Base-by-base conservation (phyloP, 768 basidiomycete species). In the Lactifluus subvellereus region DNA sequence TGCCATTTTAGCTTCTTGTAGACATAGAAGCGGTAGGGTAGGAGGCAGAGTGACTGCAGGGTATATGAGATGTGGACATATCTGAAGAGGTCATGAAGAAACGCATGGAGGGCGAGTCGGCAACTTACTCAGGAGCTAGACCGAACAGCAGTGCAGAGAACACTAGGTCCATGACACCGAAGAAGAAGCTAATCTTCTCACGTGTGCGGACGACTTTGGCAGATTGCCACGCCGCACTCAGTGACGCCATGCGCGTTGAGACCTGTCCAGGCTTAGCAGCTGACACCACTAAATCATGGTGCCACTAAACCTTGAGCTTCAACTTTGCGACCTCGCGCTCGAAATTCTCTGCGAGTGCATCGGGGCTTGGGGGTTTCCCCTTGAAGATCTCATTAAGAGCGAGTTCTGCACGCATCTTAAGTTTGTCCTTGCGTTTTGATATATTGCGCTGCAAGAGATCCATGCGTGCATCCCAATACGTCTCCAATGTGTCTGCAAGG, bases 1-100 rank as follows among this genome's bases (percentile, higher is more conserved):
- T 97, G 94, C 86, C 90, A 98, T 6, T 84, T 81, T 59, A 92
- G 89, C 72, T 89, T 86, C 82, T 97, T 97, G 82, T 98, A 98
- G 27, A 75, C 82, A 75, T 89, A 97, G 6, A 79, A 81, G 43
- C 96, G 89, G 11, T 88, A 75, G 0, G 95, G 94, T 6, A 97
- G 82, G 55, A 96, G 87, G 71, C 87, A 88, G 40, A 85, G 74
- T 27, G 83, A 82, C 71, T 89, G 90, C 0, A 86, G 70, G 1
- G 94, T 93, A 73, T 98, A 98, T 6, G 86, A 82, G 14, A 94
- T 79, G 60, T 96, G 95, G 22, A 96, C 81, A 87, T 91, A 96
- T 75, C 89, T 91, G 67, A 5, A 50, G 49, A 16, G n/a, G 58
- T 65, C 51, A 56, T 64, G 68, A 35, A 66, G 61, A 70, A 20